phyloP scores from a whole-genome alignment of 208 protist genomes.

The Naegleria lovaniensis region DNA sequence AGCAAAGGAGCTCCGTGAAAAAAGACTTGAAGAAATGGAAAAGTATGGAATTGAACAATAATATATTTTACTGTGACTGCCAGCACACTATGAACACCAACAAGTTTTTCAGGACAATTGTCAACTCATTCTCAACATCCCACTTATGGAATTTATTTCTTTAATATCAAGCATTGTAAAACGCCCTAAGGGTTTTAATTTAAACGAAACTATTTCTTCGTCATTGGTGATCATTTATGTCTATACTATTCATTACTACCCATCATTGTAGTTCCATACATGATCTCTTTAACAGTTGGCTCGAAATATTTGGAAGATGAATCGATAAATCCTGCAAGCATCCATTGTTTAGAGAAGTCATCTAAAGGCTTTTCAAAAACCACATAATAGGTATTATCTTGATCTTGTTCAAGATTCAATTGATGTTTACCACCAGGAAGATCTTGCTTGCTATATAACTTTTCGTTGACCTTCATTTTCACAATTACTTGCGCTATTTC shows the following conservation, averaged over 20 bases:
- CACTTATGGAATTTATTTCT: too few relatives aligned
- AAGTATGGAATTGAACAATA: not conserved
- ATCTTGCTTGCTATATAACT: not conserved
- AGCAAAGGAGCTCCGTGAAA: not conserved
- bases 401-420: not conserved
- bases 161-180: too few relatives aligned
- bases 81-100: too few relatives aligned
- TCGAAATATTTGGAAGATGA: not conserved
- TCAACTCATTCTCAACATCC: too few relatives aligned
- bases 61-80: not conserved
- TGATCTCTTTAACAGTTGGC: not conserved
- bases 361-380: not conserved
- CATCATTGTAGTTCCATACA: not conserved
- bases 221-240: too few relatives aligned
- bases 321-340: not conserved
- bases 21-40: conserved; percentile 6
- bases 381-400: not conserved
- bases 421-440: too few relatives aligned
- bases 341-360: not conserved
- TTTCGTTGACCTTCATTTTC: not conserved
- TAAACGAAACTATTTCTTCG: too few relatives aligned
- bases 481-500: not conserved
- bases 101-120: too few relatives aligned
- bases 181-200: too few relatives aligned
- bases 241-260: too few relatives aligned